Base-by-base conservation (phyloP, 2,329 filamentous ascomycete species). In the Fusarium mundagurra region DNA sequence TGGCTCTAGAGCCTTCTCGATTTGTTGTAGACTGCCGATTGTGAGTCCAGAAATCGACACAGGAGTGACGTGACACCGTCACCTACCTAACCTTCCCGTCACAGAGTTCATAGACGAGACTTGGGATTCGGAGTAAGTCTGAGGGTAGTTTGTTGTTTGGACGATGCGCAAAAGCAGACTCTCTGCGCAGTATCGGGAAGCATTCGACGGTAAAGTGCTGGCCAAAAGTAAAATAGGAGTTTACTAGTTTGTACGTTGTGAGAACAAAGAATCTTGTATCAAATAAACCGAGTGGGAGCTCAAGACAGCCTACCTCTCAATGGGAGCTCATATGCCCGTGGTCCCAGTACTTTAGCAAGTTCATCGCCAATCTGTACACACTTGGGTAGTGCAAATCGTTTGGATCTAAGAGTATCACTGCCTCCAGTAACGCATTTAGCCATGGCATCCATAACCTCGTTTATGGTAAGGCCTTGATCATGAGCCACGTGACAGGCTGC, bases 351-450 rank as follows among this genome's bases (percentile, higher is more conserved):
- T 61, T 69, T 69, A 41, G 72, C 74, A 58, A 77, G 76, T 54
- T 77, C 76, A 48, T 77, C 76, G 29, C 72, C 76, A 45, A 77
- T 77, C 61, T 78, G 72, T 45, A 77, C 77, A 74, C 76, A 78
- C 44, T 77, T 77, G 39, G 76, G 76, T 12, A 77, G 62, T 27
- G 76, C 76, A n/a, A 77, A 77, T 51, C 76, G 72, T 48, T 77
- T 77, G 51, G 76, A 77, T 47, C 70, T 73, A 38, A 77, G 72
- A 14, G 76, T 77, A 65, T 77, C 76, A 55, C 64, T 75, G 39
- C 76, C 76, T 62, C 76, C 76, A 44, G 66, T 77, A 51, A 77
- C 77, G 45, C 76, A 77, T 58, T 76, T 77, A 24, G 69, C 74
- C 76, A 77, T 77, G 27, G 72, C 69, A 29, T 66, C 60, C 29